A percentile compares a stretch with the other conserved stretches of the same genome.
These are phyloP conservation scores for Boeremia exigua DNA, from an alignment of 2,329 filamentous ascomycete species.

Conservation along the genomic window DNA sequence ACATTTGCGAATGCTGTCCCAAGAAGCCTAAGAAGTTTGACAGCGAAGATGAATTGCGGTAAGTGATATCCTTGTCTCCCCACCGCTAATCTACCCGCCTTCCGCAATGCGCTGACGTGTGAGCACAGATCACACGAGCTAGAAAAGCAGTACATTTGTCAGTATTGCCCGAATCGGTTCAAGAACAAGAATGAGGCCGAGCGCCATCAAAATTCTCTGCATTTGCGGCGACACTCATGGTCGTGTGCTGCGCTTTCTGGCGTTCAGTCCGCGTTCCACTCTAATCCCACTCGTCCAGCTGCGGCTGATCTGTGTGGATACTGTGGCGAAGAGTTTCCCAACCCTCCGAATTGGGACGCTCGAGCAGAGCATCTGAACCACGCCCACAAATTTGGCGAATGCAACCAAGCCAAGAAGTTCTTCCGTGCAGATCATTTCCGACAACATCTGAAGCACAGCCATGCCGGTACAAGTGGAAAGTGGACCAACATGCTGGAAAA, in stretches of 20 bases:
- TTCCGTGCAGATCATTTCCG: slow-evolving; percentile 97
- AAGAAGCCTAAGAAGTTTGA: slow-evolving; percentile 98
- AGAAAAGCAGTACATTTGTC: slow-evolving; percentile 95
- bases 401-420: slow-evolving; percentile 98
- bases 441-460: slow-evolving; percentile 97
- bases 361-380: slow-evolving; percentile 87
- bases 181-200: slow-evolving; percentile 99
- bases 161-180: slow-evolving; percentile 92
- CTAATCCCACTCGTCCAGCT: slow-evolving; percentile 68
- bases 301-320: slow-evolving; percentile 86
- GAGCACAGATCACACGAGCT: slow-evolving; percentile 77
- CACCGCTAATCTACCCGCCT: slow-evolving; percentile 30
- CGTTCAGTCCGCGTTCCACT: slow-evolving; percentile 82
- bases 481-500: slow-evolving; percentile 99
- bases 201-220: slow-evolving; percentile 92
- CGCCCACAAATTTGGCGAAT: slow-evolving; percentile 95
- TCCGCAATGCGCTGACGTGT: slow-evolving; percentile 27
- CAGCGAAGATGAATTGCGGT: slow-evolving; percentile 82
- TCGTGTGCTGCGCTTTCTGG: slow-evolving; percentile 84
- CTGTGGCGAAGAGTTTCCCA: slow-evolving; percentile 91
- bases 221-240: slow-evolving; percentile 93
- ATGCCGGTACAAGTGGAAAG: slow-evolving; percentile 93
- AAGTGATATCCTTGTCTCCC: slow-evolving; percentile 50
- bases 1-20: slow-evolving; percentile 91
- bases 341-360: slow-evolving; percentile 85